Percentiles rank a stretch among this genome's conserved stretches.
These are phyloP conservation scores for Kodamaea lidongshanica DNA, from an alignment of 805 yeast genomes.

Conservation along the genomic window DNA sequence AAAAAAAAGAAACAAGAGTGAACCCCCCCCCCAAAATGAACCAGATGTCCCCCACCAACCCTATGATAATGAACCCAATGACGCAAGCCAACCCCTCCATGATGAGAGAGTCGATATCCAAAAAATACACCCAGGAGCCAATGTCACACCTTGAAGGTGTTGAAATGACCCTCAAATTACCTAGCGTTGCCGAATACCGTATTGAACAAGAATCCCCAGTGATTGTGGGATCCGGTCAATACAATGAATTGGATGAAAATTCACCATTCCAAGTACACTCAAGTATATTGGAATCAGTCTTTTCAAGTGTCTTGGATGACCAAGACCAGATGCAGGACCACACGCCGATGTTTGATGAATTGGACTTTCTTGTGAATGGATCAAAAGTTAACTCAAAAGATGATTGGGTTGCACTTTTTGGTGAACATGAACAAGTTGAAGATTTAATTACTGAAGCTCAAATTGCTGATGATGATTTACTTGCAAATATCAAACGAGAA, in stretches of 20 bases:
- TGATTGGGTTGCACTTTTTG: conserved; percentile 61
- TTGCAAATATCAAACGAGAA: conserved; percentile 7
- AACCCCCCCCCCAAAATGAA: conserved; percentile 1
- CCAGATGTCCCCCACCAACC: conserved; percentile 21
- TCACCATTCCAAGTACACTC: conserved; percentile 52
- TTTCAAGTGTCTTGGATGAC: conserved; percentile 35
- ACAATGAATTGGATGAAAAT: conserved; percentile 11
- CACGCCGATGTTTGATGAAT: conserved; percentile 59
- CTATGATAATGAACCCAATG: conserved; percentile 8
- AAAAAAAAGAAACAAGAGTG: neutral
- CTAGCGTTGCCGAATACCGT: conserved; percentile 6
- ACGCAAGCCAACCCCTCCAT: too few species aligned
- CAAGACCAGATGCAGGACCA: conserved; percentile 29
- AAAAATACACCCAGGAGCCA: conserved; percentile 1
- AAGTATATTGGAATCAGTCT: conserved; percentile 47
- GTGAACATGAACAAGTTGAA: conserved; percentile 15
- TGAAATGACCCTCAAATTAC: conserved; percentile 2
- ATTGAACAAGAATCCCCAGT: conserved; percentile 5
- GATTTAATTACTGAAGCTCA: conserved; percentile 15
- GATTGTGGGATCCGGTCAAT: conserved; percentile 5
- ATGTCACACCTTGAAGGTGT: conserved; percentile 17
- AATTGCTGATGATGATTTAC: conserved; percentile 7
- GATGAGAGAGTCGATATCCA: conserved; percentile 12
- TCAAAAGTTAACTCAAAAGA: conserved; percentile 34
- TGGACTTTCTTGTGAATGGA: conserved; percentile 38